A percentile compares a stretch with the other conserved stretches of the same genome.
These are phyloP conservation scores for Rhododendron molle DNA, from an alignment of 148 eudicot genomes.

Conservation along the genomic window DNA sequence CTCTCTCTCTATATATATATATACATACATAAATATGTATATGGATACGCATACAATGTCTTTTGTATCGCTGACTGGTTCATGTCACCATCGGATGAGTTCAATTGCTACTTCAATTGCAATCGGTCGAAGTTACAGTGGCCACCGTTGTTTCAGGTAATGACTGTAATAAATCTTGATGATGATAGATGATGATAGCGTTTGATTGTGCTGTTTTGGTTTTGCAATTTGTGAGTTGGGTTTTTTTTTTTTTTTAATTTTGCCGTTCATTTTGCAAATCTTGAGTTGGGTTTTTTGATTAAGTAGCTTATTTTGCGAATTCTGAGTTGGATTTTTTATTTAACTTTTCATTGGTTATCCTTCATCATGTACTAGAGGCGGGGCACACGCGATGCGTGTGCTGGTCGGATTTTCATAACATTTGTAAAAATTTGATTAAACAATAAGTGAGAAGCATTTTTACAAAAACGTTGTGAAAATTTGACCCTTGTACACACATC, in stretches of 20 bases:
- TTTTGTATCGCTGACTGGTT: constrained; percentile 11
- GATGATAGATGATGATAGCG: neutral
- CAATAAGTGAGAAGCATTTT: too few species aligned
- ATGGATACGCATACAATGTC: constrained; percentile 15
- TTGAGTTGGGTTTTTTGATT: neutral
- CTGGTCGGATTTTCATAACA: too few species aligned
- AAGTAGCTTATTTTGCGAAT: neutral
- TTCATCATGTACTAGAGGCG: neutral
- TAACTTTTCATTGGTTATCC: constrained; percentile 2
- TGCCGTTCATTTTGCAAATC: neutral
- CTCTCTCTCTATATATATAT: too few species aligned
- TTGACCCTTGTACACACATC: too few species aligned
- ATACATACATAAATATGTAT: neutral
- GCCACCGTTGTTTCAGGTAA: constrained; percentile 17
- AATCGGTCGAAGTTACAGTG: constrained; percentile 16
- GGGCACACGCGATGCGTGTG: too few species aligned
- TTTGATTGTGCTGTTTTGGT: neutral
- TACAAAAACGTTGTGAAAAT: too few species aligned
- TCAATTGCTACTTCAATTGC: constrained; percentile 11
- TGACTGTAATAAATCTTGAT: neutral
- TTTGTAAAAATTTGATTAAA: too few species aligned
- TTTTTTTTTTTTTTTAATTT: neutral
- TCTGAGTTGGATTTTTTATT: neutral
- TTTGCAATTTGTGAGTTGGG: neutral
- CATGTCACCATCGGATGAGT: constrained; percentile 8